Conservation (phyloP, 176 grass and related monocot species). For the Eragrostis nindensis region DNA sequence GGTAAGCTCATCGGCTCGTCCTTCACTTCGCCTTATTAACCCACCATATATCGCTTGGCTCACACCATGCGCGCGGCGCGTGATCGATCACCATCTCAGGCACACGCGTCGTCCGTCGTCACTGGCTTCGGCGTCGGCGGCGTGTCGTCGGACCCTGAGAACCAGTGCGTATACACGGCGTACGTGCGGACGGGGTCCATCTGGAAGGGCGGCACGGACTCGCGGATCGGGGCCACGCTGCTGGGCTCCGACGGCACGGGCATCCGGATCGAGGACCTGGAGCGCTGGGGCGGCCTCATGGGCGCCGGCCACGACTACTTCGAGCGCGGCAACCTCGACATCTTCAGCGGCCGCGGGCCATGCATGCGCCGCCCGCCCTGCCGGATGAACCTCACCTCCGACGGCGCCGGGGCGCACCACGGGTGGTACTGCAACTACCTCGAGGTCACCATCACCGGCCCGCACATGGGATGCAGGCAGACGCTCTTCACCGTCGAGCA, state of each 20-base stretch:
- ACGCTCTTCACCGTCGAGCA: slow-evolving; percentile 79
- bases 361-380: slow-evolving; percentile 59
- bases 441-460: slow-evolving; percentile 75
- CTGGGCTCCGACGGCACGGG: slow-evolving; percentile 55
- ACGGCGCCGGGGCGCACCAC: slow-evolving; percentile 67
- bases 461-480: slow-evolving; percentile 71
- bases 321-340: slow-evolving; percentile 91
- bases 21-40: too few species aligned
- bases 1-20: too few species aligned
- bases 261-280: slow-evolving; percentile 63
- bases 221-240: slow-evolving; percentile 66
- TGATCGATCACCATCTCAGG: background rate
- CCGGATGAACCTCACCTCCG: slow-evolving; percentile 85
- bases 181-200: slow-evolving; percentile 79
- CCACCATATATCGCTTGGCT: too few species aligned
- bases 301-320: slow-evolving; percentile 71
- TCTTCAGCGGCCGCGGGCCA: slow-evolving; percentile 94
- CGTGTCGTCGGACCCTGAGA: slow-evolving; percentile 27
- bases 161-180: slow-evolving; percentile 88
- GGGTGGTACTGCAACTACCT: slow-evolving; percentile 98
- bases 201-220: slow-evolving; percentile 85
- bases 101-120: background rate
- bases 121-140: background rate
- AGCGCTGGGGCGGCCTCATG: slow-evolving; percentile 75
- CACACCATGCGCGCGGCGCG: background rate